Percentiles rank a stretch among this genome's conserved stretches.
Conservation (phyloP, 1,139 yeast species). For the Nakaseomyces nivariensis region DNA sequence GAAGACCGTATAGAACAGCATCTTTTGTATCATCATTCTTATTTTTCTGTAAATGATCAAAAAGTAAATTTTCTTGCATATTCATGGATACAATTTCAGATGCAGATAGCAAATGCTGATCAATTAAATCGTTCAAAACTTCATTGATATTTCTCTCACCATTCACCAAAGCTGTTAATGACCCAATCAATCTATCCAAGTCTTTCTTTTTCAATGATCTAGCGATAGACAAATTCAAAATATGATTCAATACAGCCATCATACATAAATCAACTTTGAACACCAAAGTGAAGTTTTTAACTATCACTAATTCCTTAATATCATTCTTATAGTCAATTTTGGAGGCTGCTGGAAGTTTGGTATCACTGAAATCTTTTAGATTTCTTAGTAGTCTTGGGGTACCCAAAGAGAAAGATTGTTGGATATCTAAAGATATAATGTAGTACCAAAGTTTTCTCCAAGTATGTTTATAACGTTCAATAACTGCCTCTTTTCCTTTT, state of each 20-base stretch:
- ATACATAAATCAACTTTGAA: constrained; percentile 29
- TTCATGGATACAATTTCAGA: constrained; percentile 14
- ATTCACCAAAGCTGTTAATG: constrained; percentile 27
- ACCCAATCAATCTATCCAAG: constrained; percentile 29
- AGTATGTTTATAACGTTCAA: constrained; percentile 28
- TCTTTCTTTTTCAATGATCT: constrained; percentile 34
- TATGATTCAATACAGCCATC: constrained; percentile 27
- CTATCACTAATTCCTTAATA: constrained; percentile 27
- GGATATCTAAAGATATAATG: constrained; percentile 36
- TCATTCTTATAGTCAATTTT: constrained; percentile 29
- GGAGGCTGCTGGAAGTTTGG: constrained; percentile 30
- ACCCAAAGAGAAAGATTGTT: constrained; percentile 37
- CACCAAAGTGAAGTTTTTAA: constrained; percentile 27
- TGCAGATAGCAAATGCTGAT: constrained; percentile 24
- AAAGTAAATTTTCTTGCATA: constrained; percentile 2
- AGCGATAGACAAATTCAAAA: constrained; percentile 27
- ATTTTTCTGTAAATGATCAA: background rate
- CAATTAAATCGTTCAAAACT: constrained; percentile 21
- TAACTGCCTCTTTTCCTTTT: constrained; percentile 22
- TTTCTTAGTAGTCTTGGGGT: constrained; percentile 32
- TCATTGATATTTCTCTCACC: constrained; percentile 27
- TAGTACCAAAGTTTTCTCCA: constrained; percentile 44
- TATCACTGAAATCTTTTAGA: constrained; percentile 30
- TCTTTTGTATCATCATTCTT: background rate
- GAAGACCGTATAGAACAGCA: background rate